phyloP scores from a whole-genome alignment of 2,329 filamentous ascomycete genomes.

The Venturiaceae sp. region DNA sequence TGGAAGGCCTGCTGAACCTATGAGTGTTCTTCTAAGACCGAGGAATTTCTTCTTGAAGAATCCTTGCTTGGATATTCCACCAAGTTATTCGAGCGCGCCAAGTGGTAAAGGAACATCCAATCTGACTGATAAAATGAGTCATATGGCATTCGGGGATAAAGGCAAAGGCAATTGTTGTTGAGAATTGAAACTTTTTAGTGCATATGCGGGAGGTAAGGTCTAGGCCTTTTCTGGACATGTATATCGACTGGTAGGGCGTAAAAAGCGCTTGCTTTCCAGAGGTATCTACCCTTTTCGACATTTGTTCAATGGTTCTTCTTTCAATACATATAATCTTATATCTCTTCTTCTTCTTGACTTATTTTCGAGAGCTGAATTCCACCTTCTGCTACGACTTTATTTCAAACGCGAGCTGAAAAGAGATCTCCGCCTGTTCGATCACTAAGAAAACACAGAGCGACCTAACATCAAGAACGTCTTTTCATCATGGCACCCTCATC shows the following conservation, averaged over 20 bases:
- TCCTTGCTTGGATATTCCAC: slow-evolving; percentile 71
- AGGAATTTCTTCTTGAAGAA: slow-evolving; percentile 76
- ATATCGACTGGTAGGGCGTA: neutral
- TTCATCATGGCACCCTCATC: neutral
- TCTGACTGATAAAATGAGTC: neutral
- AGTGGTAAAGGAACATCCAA: slow-evolving; percentile 38
- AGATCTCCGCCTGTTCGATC: too few relatives aligned
- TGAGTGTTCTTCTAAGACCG: slow-evolving; percentile 69
- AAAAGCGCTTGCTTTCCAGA: neutral
- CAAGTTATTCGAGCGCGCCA: slow-evolving; percentile 63
- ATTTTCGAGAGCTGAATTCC: too few relatives aligned
- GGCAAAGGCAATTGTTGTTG: neutral
- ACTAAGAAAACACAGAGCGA: too few relatives aligned
- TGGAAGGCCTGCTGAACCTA: slow-evolving; percentile 55
- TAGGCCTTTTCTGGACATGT: too few relatives aligned
- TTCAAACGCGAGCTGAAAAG: too few relatives aligned
- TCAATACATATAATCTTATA: neutral
- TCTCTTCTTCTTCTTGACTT: neutral
- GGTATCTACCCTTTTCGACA: neutral
- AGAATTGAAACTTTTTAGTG: neutral
- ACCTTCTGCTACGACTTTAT: too few relatives aligned
- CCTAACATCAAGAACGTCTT: too few relatives aligned
- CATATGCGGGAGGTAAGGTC: too few relatives aligned
- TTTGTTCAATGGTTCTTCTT: neutral
- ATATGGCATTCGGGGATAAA: neutral